These are phyloP conservation scores for Thoreauomyces humboldtii DNA, from an alignment of 192 early-diverging fungal genomes.

Conservation along the genomic window DNA sequence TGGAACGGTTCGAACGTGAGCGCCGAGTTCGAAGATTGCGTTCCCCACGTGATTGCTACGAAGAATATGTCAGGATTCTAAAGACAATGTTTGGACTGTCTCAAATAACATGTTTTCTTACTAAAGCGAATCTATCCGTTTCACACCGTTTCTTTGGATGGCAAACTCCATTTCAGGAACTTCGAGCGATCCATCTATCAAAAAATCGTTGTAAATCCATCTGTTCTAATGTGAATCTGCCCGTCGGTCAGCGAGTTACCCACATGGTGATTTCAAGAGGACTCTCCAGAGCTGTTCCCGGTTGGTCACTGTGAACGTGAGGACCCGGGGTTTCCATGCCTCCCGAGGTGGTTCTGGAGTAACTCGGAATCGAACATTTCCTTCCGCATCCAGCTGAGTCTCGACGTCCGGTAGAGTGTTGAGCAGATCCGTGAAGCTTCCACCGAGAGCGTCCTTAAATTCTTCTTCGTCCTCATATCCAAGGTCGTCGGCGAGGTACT, in stretches of 20 bases:
- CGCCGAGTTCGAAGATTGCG: constrained; percentile 22
- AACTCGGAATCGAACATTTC: constrained; percentile 10
- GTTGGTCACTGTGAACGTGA: constrained; percentile 8
- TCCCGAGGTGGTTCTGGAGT: constrained; percentile 9
- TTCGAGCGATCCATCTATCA: constrained; percentile 9
- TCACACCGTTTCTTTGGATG: constrained; percentile 23
- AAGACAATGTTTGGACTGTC: neutral
- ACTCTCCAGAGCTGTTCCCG: constrained; percentile 20
- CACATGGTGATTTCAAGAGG: constrained; percentile 13
- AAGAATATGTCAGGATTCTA: neutral
- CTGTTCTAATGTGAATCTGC: neutral
- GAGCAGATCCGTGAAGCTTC: constrained; percentile 12
- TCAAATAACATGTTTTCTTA: neutral
- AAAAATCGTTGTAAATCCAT: neutral
- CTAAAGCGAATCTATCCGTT: constrained; percentile 21
- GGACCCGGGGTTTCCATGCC: constrained; percentile 13
- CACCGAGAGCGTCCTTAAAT: constrained; percentile 24
- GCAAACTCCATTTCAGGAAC: constrained; percentile 32
- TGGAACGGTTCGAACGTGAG: constrained; percentile 13
- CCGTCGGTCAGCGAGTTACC: neutral
- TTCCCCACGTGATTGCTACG: constrained; percentile 26
- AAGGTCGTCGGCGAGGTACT: constrained; percentile 12
- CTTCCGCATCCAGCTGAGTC: constrained; percentile 16
- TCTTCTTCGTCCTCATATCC: constrained; percentile 21
- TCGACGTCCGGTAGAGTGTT: constrained; percentile 23